Conservation (phyloP, 108 stramenopile genomes). For the Skeletonema potamos region DNA sequence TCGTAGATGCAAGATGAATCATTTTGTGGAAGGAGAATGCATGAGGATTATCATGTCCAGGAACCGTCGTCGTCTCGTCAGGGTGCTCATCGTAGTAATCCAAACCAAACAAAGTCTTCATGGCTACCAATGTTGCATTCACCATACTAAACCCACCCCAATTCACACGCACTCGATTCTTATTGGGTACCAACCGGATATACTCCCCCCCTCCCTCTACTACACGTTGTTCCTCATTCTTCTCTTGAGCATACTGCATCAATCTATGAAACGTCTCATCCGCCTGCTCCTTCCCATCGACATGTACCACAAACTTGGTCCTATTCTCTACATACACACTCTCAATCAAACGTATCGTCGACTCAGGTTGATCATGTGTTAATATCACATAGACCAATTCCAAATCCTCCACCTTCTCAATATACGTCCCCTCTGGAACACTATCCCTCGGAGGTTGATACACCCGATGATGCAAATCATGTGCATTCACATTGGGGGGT, state of each 20-base stretch:
- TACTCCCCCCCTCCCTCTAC: conserved; percentile 29
- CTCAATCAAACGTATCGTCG: conserved; percentile 84
- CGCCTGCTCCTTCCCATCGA: conserved; percentile 80
- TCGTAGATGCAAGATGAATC: conserved; percentile 85
- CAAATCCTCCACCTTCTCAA: conserved; percentile 62
- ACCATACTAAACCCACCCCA: conserved; percentile 97
- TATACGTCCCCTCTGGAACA: conserved; percentile 61
- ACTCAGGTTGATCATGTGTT: conserved; percentile 79
- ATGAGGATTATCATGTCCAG: conserved; percentile 27
- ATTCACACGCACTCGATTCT: conserved; percentile 81
- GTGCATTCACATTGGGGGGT: conserved; percentile 58
- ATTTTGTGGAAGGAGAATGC: conserved; percentile 80
- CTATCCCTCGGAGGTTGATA: conserved; percentile 73
- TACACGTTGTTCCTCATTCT: conserved; percentile 27
- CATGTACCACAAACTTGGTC: conserved; percentile 83
- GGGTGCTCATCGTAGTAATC: conserved; percentile 56
- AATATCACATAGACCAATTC: conserved; percentile 81
- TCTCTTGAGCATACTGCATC: conserved; percentile 61
- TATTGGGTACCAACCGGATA: conserved; percentile 67
- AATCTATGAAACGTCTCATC: conserved; percentile 65
- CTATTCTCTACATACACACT: conserved; percentile 63
- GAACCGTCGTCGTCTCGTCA: conserved; percentile 29
- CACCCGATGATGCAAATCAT: conserved; percentile 66
- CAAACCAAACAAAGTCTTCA: conserved; percentile 53
- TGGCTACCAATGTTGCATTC: conserved; percentile 87